Base-by-base conservation (phyloP, 768 basidiomycete genomes). In the Boletus patriciae region DNA sequence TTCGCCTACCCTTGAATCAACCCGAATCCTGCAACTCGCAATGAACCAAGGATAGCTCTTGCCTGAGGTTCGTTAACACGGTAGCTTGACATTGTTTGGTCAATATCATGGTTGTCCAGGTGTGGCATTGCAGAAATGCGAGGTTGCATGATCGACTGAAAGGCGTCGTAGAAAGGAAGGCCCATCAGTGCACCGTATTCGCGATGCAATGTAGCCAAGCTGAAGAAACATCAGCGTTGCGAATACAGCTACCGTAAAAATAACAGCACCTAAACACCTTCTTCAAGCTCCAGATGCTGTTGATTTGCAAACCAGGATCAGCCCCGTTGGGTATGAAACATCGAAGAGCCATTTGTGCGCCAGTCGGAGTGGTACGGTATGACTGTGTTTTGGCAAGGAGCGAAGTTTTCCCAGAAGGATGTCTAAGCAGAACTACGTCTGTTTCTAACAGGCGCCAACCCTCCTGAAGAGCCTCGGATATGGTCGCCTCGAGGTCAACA, bases 31-130 rank as follows among this genome's bases (percentile, higher is more conserved):
- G 83, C 70, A 0, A 80, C 80, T 46, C 77, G 73, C 61, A 95
- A 76, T 0, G 94, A 84, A 33, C 85, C 85, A 15, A 91, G 69
- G 38, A 99, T 92, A 10, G 97, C 97, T 34, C 76, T 81, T 9
- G 97, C 95, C 71, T 99, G 97, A 2, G 97, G 97, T 68, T 95
- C 88, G 67, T 99, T 99, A 49, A 98, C 83, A 40, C 79, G 77
- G 68, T 88, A 88, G 3, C 74, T 75, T 9, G 76, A 66, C 88
- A 94, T 94, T 10, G 86, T 80, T 52, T 81, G 76, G 50, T 80
- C 70, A 8, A 96, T 69, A 25, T 86, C 83, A n/a, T 65, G 70
- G 6, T 63, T 57, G 9, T 85, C 79, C 34, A 84, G 58, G n/a
- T 63, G 68, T 1, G 81, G 70, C 9, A 75, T 71, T 42, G 68